These are phyloP conservation scores for Nannizziopsis barbatae DNA, from an alignment of 2,329 filamentous ascomycete genomes.

Conservation along the genomic window DNA sequence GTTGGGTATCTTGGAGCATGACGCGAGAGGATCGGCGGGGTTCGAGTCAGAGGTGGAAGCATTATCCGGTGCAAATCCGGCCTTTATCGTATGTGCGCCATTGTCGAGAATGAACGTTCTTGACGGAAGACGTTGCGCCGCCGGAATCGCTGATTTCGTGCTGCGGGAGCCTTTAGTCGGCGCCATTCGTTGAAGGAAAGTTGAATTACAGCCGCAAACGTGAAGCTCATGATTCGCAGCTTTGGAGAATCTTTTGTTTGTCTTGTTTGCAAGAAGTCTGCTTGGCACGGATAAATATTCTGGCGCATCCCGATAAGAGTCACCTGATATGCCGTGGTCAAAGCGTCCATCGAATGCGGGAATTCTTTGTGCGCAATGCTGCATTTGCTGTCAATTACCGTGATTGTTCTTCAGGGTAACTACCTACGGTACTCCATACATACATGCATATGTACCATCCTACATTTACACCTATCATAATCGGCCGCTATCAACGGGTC, in stretches of 20 bases:
- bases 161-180: slow-evolving; percentile 24
- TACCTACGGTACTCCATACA: too few relatives aligned
- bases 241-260: neutral
- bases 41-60: slow-evolving; percentile 18
- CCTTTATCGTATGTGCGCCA: slow-evolving; percentile 83
- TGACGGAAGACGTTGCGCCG: slow-evolving; percentile 42
- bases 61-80: slow-evolving; percentile 54
- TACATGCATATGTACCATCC: too few relatives aligned
- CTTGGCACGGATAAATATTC: too few relatives aligned
- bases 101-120: slow-evolving; percentile 85
- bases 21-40: slow-evolving; percentile 30
- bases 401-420: too few relatives aligned
- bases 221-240: neutral
- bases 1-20: slow-evolving; percentile 68
- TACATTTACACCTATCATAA: too few relatives aligned
- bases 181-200: slow-evolving; percentile 4
- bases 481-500: too few relatives aligned
- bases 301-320: too few relatives aligned
- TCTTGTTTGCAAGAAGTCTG: neutral
- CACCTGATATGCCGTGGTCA: too few relatives aligned
- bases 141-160: slow-evolving; percentile 43
- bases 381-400: too few relatives aligned
- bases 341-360: too few relatives aligned
- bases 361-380: too few relatives aligned
- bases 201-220: neutral